Base-by-base conservation (phyloP, 2,329 filamentous ascomycete genomes). In the Endoconidiophora polonica region DNA sequence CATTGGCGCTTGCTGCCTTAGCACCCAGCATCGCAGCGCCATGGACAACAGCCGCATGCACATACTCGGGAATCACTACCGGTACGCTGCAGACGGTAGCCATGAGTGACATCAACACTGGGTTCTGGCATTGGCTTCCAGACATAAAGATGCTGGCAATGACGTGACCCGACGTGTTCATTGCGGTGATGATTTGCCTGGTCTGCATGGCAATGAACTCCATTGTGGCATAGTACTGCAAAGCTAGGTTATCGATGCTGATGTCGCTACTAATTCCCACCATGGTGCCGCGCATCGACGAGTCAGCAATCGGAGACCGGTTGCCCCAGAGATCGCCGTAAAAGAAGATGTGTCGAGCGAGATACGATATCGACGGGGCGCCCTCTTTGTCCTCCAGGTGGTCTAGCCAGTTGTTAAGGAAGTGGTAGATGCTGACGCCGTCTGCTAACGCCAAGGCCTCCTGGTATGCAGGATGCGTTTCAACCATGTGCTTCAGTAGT, bases 161-260 rank as follows among this genome's bases (percentile, higher is more conserved):
- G 57, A 76, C 71, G 67, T 98, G 91, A 7, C 91, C 91, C 1
- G 86, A 72, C 44, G 75, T 70, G 71, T 96, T 98, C 88, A 98
- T 95, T 36, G 83, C 76, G 59, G 93, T 83, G 56, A 98, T 76
- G 59, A 98, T 98, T 65, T 98, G 91, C 52, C 85, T 81, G 0
- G 91, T 98, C 66, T 98, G 91, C 64, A 96, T 76, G 26, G 91
- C 88, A 59, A 98, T 96, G 66, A 96, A 96, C 68, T 98, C 91
- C 77, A 98, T 86, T 3, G 90, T 93, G 22, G 79, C 86, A 61
- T 95, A 96, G 69, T 98, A 98, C 68, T 88, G 81, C 20, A 95
- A 69, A 1, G 90, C 88, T 47, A 98, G 77, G 48, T 86, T 83
- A 60, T 94, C 86, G 45, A 91, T 75, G 58, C 79, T 84, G 65